Evolutionary conservation across 2,329 filamentous ascomycete genomes (phyloP), one percentile per base, ranked within the genome.

Genomic region (Cladosporium sp.): DNA sequence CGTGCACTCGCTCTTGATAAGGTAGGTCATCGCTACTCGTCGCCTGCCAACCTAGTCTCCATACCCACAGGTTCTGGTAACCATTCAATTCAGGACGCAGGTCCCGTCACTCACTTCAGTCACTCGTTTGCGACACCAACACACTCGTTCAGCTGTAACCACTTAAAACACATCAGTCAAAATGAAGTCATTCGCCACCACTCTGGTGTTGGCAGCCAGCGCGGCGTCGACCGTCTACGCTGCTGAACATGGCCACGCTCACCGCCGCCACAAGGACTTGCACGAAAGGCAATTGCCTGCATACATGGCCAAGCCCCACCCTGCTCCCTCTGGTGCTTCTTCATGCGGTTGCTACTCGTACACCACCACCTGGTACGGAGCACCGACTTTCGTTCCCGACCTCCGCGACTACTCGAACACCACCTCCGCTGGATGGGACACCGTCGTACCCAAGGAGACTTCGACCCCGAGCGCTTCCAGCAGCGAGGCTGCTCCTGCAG

Each of bases 261-360:
- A 69, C 29, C 44, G 31, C 11, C 67, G 64, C 46, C 66, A 69
- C 61, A 28, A 23, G 37, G 52, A 66, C 61, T 33, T 69, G 59
- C 60, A 67, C 65, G 50, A 65, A 57, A 64, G 58, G n/a, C 44
- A 65, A 40, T 28, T 49, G 6, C 66, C 66, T 23, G 64, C 56
- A 49, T 65, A 58, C 33, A 55, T 35, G 31, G 52, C 56, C 16
- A 50, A 52, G 23, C 55, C 66, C 23, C 46, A 56, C 14, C 56
- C 65, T 18, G 35, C 66, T 12, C 65, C 57, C 52, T 46, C 40
- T 33, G 57, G 65, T 46, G 66, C 62, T 57, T 69, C 46, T 23
- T 62, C 67, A 5, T 92, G 90, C 77, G 85, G 85, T 68, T 94
- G 91, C 86, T 89, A 85, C 70, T 92, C 91, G 77, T 87, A 90